Evolutionary conservation across 345 rosid species (phyloP), one percentile per base, ranked within the genome.

Genomic region (Passiflora organensis): DNA sequence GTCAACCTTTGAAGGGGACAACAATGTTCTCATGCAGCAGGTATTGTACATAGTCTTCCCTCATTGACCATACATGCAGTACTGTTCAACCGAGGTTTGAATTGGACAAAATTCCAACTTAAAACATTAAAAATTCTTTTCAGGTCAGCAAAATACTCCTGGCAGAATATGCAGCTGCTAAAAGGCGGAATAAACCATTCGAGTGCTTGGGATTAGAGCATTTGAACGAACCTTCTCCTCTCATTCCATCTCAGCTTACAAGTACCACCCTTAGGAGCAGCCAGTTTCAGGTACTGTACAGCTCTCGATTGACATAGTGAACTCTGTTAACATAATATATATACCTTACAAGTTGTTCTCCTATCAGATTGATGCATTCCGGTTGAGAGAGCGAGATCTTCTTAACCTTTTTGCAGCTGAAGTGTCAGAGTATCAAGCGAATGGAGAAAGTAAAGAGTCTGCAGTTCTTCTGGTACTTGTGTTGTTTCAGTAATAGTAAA

Each of bases 1-100:
- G n/a, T n/a, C n/a, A n/a, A n/a, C n/a, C n/a, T n/a, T n/a, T n/a
- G 98, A 91, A 69, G 96, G 96, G 54, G 96, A 91, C 77, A 91
- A 91, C 60, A 81, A 86, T 64, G 84, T 91, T 19, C 60, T 88
- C 56, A 86, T 91, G 96, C 95, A 88, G 68, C 98, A 91, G 95
- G 98, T 86, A 78, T 43, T 45, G 24, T 51, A 43, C 20, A n/a
- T n/a, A n/a, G n/a, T n/a, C n/a, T n/a, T n/a, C n/a, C n/a, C n/a
- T n/a, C n/a, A n/a, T 14, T 51, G 28, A 16, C 44, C 42, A 34
- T 25, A 13, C 12, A 53, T 16, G 25, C 39, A 8, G 6, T 14
- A 15, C 32, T 50, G 9, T 13, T 61, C n/a, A 23, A n/a, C 13
- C 43, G 43, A 20, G 46, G 16, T 21, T 28, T 21, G 14, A 13